Percentiles rank a stretch among this genome's conserved stretches.
These are phyloP conservation scores for Aureobasidium namibiae DNA, from an alignment of 2,329 filamentous ascomycete genomes.

Conservation along the genomic window DNA sequence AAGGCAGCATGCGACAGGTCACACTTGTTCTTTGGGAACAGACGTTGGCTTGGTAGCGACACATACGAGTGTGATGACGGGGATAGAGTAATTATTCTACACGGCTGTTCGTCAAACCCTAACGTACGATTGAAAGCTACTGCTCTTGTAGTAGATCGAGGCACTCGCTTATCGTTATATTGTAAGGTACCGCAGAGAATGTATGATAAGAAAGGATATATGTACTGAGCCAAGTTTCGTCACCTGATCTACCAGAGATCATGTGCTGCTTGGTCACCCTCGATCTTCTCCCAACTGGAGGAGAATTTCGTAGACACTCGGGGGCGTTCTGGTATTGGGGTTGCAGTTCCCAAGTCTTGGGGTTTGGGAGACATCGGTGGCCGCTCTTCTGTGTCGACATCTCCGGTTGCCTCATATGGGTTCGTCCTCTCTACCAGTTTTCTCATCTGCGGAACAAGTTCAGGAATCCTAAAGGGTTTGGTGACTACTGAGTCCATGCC, in stretches of 20 bases:
- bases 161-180: neutral
- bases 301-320: neutral
- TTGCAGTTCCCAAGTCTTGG: neutral
- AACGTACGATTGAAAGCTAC: too few species aligned
- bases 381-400: neutral
- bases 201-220: neutral
- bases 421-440: neutral
- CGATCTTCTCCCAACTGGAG: neutral
- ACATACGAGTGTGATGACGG: too few species aligned
- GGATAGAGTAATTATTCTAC: too few species aligned
- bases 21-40: too few species aligned
- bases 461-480: slow-evolving; percentile 28
- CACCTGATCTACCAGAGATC: neutral
- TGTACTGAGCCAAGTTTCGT: neutral
- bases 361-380: neutral
- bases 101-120: too few species aligned
- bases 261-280: neutral
- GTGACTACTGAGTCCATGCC: slow-evolving; percentile 25
- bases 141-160: neutral
- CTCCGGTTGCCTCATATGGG: neutral
- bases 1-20: too few species aligned
- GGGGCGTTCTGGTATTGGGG: neutral
- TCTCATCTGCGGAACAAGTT: slow-evolving; percentile 27
- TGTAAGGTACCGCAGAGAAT: neutral
- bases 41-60: too few species aligned